Percentiles rank a stretch among this genome's conserved stretches.
These are phyloP conservation scores for Fraxinus quadrangulata DNA, from an alignment of 257 asterid genomes.

Conservation along the genomic window DNA sequence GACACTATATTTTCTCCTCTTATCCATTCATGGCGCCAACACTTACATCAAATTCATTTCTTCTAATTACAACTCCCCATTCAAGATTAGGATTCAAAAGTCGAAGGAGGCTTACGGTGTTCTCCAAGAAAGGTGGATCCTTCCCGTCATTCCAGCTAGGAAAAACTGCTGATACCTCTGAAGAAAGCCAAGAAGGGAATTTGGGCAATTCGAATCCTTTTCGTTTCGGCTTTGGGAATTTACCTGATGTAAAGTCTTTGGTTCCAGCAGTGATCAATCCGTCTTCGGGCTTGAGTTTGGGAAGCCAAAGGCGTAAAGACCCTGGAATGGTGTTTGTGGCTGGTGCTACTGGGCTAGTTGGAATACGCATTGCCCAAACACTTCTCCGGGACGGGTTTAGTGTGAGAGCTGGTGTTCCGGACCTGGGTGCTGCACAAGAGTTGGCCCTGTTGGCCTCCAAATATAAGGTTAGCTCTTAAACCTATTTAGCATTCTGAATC, in stretches of 20 bases:
- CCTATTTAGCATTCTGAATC: not conserved
- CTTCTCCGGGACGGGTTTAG: slow-evolving; percentile 79
- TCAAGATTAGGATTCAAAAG: slow-evolving; percentile 40
- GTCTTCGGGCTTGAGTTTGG: slow-evolving; percentile 59
- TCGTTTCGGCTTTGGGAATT: slow-evolving; percentile 58
- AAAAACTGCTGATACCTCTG: slow-evolving; percentile 34
- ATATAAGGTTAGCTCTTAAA: slow-evolving; percentile 54
- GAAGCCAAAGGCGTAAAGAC: slow-evolving; percentile 62
- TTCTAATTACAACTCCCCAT: slow-evolving; percentile 51
- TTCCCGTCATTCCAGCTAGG: slow-evolving; percentile 35
- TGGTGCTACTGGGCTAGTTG: slow-evolving; percentile 87
- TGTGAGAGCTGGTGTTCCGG: slow-evolving; percentile 94
- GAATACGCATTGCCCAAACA: slow-evolving; percentile 80
- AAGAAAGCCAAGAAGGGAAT: slow-evolving; percentile 26
- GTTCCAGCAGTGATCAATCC: slow-evolving; percentile 57
- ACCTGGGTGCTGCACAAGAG: slow-evolving; percentile 85
- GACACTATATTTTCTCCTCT: slow-evolving; percentile 11
- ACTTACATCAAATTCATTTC: slow-evolving; percentile 73
- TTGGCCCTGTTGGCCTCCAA: slow-evolving; percentile 76
- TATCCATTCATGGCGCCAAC: slow-evolving; percentile 73
- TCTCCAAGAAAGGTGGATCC: slow-evolving; percentile 50
- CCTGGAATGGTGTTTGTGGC: slow-evolving; percentile 91
- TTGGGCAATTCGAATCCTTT: slow-evolving; percentile 51
- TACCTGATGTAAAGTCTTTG: slow-evolving; percentile 60
- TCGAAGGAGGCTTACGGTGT: slow-evolving; percentile 41